Conservation (phyloP, 352 stramenopile genomes). For the Aphanomyces cochlioides region DNA sequence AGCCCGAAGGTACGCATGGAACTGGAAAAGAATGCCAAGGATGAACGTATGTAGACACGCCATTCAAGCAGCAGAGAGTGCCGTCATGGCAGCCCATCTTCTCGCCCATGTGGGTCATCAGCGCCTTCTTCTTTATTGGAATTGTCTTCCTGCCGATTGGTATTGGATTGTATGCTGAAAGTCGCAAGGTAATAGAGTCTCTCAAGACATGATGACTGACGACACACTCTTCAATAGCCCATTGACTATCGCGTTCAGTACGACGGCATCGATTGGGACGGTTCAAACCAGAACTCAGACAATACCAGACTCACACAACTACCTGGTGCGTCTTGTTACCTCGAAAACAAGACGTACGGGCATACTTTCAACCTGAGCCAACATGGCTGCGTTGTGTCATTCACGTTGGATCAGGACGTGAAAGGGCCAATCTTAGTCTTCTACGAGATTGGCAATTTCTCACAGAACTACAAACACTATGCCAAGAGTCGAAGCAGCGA, state of each 20-base stretch:
- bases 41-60: constrained; percentile 56
- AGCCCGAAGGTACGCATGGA: neutral
- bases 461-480: constrained; percentile 88
- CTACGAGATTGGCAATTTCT: constrained; percentile 91
- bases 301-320: neutral
- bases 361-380: constrained; percentile 10
- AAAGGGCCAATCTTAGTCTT: constrained; percentile 79
- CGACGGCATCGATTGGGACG: neutral
- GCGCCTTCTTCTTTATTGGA: constrained; percentile 62
- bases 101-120: constrained; percentile 77
- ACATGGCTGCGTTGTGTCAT: constrained; percentile 33
- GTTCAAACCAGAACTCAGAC: constrained; percentile 27
- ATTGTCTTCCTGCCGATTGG: constrained; percentile 70
- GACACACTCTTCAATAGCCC: too few relatives aligned
- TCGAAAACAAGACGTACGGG: constrained; percentile 21
- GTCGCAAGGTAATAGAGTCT: constrained; percentile 14
- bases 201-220: too few relatives aligned
- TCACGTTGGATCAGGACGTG: constrained; percentile 60
- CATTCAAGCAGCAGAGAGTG: constrained; percentile 36
- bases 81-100: constrained; percentile 83
- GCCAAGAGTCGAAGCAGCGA: constrained; percentile 40
- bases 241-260: neutral
- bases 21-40: neutral
- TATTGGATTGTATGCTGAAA: constrained; percentile 31
- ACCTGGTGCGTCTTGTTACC: neutral